Base-by-base conservation (phyloP, 345 rosid species). In the Euphorbia pulcherrima region DNA sequence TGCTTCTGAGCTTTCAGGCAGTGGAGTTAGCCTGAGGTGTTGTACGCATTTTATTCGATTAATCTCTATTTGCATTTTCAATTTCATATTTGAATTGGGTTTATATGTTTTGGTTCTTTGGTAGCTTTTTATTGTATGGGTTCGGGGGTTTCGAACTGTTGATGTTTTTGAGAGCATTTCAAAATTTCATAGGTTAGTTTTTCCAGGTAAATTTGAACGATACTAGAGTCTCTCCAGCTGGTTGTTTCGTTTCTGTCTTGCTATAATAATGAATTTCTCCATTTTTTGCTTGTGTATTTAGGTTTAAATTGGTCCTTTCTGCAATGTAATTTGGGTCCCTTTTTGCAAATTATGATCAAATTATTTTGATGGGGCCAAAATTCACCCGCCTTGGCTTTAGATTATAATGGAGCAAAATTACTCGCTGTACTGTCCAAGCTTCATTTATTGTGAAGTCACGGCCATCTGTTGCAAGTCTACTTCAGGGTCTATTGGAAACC, bases 191-290 rank as follows among this genome's bases (percentile, higher is more conserved):
- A 2, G 52, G 21, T 41, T 14, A 11, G n/a, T 50, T 50, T 20
- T 33, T 60, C 8, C n/a, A 8, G 29, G 37, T 69, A 53, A 40
- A 41, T 70, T 53, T 24, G 27, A 17, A 3, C 26, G 60, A 44
- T 39, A 3, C 13, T 54, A 5, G 2, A 16, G 53, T 44, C 29
- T 53, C 20, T 54, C 12, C 21, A 44, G n/a, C n/a, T n/a, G n/a
- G n/a, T n/a, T 18, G 40, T 53, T 39, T 60, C 33, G 60, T 52
- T 70, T 67, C 73, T 51, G 52, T 70, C 52, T 52, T 9, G 67
- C 23, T 61, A 27, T 60, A n/a, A 39, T 52, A 6, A 33, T 28
- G 13, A 44, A 16, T 27, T 41, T 47, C 51, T 27, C 35, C 13
- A 5, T 57, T 28, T n/a, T 1, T 57, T 33, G 59, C 60, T 62